Conservation (phyloP, 2,329 filamentous ascomycete species). For the Sphaerulina populicola region DNA sequence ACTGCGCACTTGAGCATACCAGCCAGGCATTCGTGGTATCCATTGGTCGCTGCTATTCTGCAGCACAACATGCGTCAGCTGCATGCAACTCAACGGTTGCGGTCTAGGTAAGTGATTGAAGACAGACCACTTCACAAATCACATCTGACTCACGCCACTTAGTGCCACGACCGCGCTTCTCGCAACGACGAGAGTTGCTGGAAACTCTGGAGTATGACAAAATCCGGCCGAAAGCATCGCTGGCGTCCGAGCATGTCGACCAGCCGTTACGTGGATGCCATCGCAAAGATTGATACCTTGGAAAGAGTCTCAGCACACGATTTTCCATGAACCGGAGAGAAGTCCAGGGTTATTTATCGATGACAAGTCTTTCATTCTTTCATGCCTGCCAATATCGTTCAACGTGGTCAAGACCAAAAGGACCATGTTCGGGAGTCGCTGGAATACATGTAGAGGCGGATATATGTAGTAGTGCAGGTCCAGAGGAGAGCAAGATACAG, state of each 20-base stretch:
- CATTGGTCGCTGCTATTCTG: too few relatives aligned
- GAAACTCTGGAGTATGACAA: slow-evolving; percentile 1
- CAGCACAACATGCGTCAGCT: too few relatives aligned
- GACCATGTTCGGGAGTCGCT: too few relatives aligned
- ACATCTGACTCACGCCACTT: too few relatives aligned
- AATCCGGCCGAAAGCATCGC: background rate
- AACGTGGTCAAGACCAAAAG: too few relatives aligned
- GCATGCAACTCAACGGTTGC: too few relatives aligned
- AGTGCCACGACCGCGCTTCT: background rate
- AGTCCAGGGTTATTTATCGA: background rate
- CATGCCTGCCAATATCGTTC: background rate
- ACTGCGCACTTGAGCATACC: background rate
- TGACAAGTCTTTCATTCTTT: background rate
- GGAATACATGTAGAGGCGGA: too few relatives aligned
- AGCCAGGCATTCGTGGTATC: slow-evolving; percentile 15
- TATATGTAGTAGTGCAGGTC: too few relatives aligned
- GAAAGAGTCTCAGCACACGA: background rate
- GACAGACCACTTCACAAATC: too few relatives aligned
- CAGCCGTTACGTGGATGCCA: background rate
- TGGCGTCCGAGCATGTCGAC: background rate
- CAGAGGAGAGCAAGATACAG: too few relatives aligned
- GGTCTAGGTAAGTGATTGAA: too few relatives aligned
- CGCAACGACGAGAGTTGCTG: background rate
- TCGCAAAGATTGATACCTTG: background rate
- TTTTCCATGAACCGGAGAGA: slow-evolving; percentile 2